Conservation (phyloP, 2,329 filamentous ascomycete species). For the Rhynchosporium agropyri region DNA sequence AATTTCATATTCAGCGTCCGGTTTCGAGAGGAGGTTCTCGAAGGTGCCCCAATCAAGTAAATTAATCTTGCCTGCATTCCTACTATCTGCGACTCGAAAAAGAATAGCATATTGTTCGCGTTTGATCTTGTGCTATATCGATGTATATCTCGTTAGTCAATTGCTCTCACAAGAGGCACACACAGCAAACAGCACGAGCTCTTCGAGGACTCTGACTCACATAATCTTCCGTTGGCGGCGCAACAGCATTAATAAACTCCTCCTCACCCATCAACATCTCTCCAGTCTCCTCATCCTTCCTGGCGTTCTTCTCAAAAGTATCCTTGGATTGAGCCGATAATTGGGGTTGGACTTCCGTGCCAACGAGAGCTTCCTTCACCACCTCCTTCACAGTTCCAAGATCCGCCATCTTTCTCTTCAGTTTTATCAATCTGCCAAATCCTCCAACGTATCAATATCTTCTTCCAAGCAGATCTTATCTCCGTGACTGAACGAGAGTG, state of each 20-base stretch:
- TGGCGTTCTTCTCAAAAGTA: constrained; percentile 75
- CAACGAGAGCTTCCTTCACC: constrained; percentile 80
- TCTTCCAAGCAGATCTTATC: background rate
- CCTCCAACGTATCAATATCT: constrained; percentile 12
- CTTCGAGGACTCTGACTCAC: constrained; percentile 57
- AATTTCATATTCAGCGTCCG: constrained; percentile 98
- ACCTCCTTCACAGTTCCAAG: constrained; percentile 51
- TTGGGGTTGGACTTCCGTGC: constrained; percentile 56
- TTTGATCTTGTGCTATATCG: constrained; percentile 88
- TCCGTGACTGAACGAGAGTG: background rate
- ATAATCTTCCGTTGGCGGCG: constrained; percentile 85
- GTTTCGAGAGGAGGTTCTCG: constrained; percentile 89
- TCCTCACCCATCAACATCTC: constrained; percentile 80
- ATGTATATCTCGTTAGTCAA: constrained; percentile 35
- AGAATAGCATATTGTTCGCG: constrained; percentile 94
- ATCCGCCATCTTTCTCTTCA: constrained; percentile 35
- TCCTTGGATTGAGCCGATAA: constrained; percentile 75
- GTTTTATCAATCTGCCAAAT: background rate
- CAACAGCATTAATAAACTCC: constrained; percentile 90
- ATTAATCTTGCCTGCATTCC: constrained; percentile 70
- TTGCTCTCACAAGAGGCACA: constrained; percentile 16
- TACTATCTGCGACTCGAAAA: constrained; percentile 86
- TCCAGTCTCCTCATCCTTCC: constrained; percentile 72
- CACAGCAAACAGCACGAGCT: background rate
- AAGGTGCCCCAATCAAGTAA: constrained; percentile 90